Percentiles rank a stretch among this genome's conserved stretches.
phyloP scores from a whole-genome alignment of 768 basidiomycete genomes.

The Mycena sanguinolenta region DNA sequence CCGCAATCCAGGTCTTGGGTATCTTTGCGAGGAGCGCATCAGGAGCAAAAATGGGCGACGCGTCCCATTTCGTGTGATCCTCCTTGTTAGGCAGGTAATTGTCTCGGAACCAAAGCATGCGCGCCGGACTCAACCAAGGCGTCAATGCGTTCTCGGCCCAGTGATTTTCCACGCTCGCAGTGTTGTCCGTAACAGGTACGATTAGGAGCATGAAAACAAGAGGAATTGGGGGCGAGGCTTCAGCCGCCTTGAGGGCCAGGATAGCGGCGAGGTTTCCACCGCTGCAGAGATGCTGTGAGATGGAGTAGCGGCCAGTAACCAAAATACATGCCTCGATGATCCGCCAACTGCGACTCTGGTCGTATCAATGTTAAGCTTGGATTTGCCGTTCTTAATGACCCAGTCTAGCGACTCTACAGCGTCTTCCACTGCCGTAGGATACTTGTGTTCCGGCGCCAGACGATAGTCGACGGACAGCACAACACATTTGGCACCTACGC shows the following conservation, averaged over 20 bases:
- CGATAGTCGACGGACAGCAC: constrained; percentile 80
- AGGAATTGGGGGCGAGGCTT: constrained; percentile 61
- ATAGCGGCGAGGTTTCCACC: constrained; percentile 81
- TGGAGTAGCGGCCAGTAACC: neutral
- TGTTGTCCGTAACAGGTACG: constrained; percentile 83
- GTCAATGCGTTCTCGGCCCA: constrained; percentile 73
- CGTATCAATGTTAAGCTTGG: constrained; percentile 61
- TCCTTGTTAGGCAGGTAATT: constrained; percentile 76
- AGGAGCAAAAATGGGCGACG: constrained; percentile 79
- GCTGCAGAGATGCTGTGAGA: constrained; percentile 47
- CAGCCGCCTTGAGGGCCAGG: constrained; percentile 72
- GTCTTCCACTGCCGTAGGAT: constrained; percentile 80
- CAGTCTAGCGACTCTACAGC: constrained; percentile 76
- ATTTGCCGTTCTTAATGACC: constrained; percentile 64
- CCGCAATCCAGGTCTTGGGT: constrained; percentile 73
- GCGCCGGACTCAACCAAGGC: constrained; percentile 69
- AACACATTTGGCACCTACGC: constrained; percentile 69
- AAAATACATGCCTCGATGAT: constrained; percentile 68
- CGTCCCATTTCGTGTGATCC: constrained; percentile 76
- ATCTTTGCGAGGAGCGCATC: constrained; percentile 62
- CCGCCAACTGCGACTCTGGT: constrained; percentile 78
- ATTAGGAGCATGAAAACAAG: constrained; percentile 74
- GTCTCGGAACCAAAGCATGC: constrained; percentile 82
- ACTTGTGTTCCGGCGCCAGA: constrained; percentile 77
- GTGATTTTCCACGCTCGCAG: constrained; percentile 60